Percentiles rank a stretch among this genome's conserved stretches.
Evolutionary conservation across 306 rosid species (phyloP).

Genomic region (Sophora flavescens): DNA sequence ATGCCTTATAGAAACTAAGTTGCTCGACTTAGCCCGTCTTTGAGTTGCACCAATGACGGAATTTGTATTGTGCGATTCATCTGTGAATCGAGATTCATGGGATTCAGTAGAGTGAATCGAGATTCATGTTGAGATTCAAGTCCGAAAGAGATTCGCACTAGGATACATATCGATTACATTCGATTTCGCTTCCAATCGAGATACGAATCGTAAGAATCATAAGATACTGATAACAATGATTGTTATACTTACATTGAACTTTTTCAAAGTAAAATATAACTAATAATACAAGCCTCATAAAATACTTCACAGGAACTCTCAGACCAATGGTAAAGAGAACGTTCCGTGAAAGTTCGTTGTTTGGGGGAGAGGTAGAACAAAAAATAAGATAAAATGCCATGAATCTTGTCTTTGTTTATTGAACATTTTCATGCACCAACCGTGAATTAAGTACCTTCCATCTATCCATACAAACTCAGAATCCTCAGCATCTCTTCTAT

Average conservation of each 20-base stretch:
- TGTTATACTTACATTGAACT: neutral
- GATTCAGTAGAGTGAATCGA: no score
- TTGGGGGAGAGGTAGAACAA: neutral
- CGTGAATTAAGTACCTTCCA: conserved; percentile 1
- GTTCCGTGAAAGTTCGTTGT: neutral
- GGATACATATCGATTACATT: no score
- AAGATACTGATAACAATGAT: no score
- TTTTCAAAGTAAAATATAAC: neutral
- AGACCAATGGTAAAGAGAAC: conserved; percentile 28
- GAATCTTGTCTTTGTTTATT: conserved; percentile 19
- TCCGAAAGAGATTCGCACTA: no score
- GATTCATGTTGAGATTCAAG: no score
- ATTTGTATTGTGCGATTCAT: no score
- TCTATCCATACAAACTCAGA: neutral
- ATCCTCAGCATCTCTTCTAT: conserved; percentile 16
- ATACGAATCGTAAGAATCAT: no score
- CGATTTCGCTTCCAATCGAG: no score
- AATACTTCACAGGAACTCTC: neutral
- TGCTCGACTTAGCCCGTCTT: no score
- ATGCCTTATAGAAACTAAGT: no score
- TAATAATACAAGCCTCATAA: conserved; percentile 21
- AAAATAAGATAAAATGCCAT: conserved; percentile 1
- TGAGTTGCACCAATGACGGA: no score
- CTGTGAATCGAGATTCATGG: no score
- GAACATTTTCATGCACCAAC: conserved; percentile 27